A percentile compares a stretch with the other conserved stretches of the same genome.
Evolutionary conservation across 148 eudicot genomes (phyloP).

Genomic region (Heliamphora exappendiculata): DNA sequence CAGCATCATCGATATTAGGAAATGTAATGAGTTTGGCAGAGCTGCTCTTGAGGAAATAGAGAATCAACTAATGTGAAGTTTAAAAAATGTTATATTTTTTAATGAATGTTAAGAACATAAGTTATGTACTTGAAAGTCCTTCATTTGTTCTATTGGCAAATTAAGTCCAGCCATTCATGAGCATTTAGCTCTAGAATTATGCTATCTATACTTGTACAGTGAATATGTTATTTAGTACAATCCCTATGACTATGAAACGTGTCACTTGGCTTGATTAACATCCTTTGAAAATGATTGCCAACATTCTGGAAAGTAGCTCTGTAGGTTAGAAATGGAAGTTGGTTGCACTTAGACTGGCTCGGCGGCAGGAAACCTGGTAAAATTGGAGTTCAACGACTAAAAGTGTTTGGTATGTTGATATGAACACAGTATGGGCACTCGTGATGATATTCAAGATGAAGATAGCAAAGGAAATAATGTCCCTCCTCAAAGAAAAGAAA

Average conservation of each 20-base stretch:
- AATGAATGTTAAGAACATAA: neutral
- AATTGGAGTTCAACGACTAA: too few species aligned
- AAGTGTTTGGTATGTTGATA: too few species aligned
- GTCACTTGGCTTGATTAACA: neutral
- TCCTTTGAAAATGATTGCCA: neutral
- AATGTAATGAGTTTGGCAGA: neutral
- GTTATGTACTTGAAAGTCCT: neutral
- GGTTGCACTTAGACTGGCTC: neutral
- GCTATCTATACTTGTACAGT: neutral
- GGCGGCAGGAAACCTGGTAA: too few species aligned
- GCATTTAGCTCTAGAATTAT: neutral
- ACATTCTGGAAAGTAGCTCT: neutral
- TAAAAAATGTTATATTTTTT: neutral
- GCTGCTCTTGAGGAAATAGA: neutral
- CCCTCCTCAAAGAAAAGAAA: too few species aligned
- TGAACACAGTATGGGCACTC: too few species aligned
- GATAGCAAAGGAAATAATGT: too few species aligned
- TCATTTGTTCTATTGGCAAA: neutral
- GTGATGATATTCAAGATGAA: too few species aligned
- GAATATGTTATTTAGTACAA: neutral
- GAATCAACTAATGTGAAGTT: neutral
- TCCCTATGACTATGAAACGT: neutral
- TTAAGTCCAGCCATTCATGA: neutral
- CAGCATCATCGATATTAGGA: neutral
- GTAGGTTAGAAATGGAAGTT: neutral